phyloP scores from a whole-genome alignment of 2,329 filamentous ascomycete species.

The Esteya vermicola region DNA sequence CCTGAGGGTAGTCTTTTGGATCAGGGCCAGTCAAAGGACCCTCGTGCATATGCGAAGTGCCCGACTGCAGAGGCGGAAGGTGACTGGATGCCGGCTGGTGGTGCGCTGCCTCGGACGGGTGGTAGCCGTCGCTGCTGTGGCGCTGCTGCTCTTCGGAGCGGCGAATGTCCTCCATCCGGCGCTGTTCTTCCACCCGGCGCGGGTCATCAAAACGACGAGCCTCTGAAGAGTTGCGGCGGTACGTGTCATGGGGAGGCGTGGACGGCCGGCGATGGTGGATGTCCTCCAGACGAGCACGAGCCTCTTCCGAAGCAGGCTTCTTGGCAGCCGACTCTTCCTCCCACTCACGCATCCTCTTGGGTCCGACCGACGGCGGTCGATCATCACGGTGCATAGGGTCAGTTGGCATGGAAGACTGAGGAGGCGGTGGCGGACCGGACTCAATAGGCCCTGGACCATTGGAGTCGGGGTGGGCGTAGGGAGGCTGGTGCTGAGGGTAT shows the following conservation, averaged over 20 bases:
- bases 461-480: conserved; percentile 59
- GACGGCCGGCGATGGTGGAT: conserved; percentile 65
- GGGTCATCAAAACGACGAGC: conserved; percentile 50
- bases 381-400: conserved; percentile 55
- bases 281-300: conserved; percentile 73
- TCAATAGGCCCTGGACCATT: conserved; percentile 49
- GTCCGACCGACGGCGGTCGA: conserved; percentile 62
- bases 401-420: conserved; percentile 38
- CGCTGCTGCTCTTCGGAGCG: conserved; percentile 48
- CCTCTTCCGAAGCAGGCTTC: conserved; percentile 82
- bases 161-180: conserved; percentile 41
- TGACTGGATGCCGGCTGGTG: conserved; percentile 53
- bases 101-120: conserved; percentile 85
- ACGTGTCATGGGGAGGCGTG: conserved; percentile 54
- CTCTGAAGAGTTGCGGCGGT: conserved; percentile 68
- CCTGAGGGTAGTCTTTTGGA: conserved; percentile 34
- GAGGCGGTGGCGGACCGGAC: conserved; percentile 45
- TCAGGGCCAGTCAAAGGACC: conserved; percentile 27
- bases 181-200: conserved; percentile 43
- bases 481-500: conserved; percentile 61
- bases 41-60: conserved; percentile 38
- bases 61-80: conserved; percentile 50
- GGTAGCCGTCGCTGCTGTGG: conserved; percentile 64
- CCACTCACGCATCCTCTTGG: conserved; percentile 86
- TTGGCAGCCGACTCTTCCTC: conserved; percentile 69